Evolutionary conservation across 2,329 filamentous ascomycete species (phyloP).

Genomic region (Amesomyces nigricolor): DNA sequence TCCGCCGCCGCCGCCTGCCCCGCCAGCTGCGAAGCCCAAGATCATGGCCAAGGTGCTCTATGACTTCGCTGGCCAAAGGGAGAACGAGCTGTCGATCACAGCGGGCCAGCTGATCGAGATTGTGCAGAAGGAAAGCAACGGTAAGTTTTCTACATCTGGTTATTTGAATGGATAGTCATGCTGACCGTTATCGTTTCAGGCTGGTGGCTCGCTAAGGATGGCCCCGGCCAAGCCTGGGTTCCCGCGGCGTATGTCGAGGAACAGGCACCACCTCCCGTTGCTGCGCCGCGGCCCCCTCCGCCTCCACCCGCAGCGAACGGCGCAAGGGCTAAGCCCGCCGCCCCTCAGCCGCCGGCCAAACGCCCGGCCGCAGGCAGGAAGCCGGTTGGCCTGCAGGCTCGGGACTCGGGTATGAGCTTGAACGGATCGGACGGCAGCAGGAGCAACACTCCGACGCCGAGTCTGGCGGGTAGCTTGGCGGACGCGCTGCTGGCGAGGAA

Average conservation of each 20-base stretch:
- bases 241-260: slow-evolving; percentile 93
- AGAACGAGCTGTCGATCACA: slow-evolving; percentile 76
- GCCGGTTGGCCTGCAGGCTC: slow-evolving; percentile 60
- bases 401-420: slow-evolving; percentile 65
- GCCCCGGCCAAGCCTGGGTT: slow-evolving; percentile 75
- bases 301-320: slow-evolving; percentile 70
- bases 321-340: slow-evolving; percentile 66
- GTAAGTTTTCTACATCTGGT: slow-evolving; percentile 47
- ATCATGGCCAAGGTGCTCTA: slow-evolving; percentile 86
- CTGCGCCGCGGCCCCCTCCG: slow-evolving; percentile 59
- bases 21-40: slow-evolving; percentile 60
- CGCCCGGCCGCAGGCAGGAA: slow-evolving; percentile 69
- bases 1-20: slow-evolving; percentile 62
- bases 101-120: slow-evolving; percentile 81
- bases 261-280: slow-evolving; percentile 55
- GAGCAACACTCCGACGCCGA: slow-evolving; percentile 66
- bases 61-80: slow-evolving; percentile 78
- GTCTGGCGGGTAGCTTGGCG: slow-evolving; percentile 66
- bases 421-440: slow-evolving; percentile 57
- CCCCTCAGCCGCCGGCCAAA: slow-evolving; percentile 63
- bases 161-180: background rate
- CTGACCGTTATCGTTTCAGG: slow-evolving; percentile 50
- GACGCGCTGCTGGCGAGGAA: slow-evolving; percentile 74
- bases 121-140: slow-evolving; percentile 91
- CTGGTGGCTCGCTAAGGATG: slow-evolving; percentile 90